Conservation (phyloP, 163 green algal genomes). For the Chlorella variabilis region DNA sequence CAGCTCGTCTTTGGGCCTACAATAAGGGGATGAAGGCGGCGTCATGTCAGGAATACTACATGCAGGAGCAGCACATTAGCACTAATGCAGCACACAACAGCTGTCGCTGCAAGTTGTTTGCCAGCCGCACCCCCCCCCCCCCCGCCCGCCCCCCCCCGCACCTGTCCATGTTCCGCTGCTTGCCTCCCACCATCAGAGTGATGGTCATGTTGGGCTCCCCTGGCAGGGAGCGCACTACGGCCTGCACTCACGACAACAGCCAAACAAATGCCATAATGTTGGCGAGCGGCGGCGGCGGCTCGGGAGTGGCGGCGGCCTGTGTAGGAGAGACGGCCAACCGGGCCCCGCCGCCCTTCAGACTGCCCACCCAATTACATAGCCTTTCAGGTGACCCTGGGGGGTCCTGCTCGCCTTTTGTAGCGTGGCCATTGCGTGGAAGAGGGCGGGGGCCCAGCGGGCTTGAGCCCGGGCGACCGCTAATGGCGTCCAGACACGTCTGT, state of each 20-base stretch:
- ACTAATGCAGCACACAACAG: no score
- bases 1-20: constrained; percentile 71
- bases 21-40: background rate
- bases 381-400: no score
- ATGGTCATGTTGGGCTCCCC: constrained; percentile 63
- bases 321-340: no score
- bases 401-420: constrained; percentile 17
- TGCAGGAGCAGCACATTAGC: no score
- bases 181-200: constrained; percentile 52
- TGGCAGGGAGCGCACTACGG: constrained; percentile 53
- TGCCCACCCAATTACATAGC: no score
- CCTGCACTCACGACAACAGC: constrained; percentile 25
- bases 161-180: constrained; percentile 62
- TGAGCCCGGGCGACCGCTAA: background rate
- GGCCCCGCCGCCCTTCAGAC: no score
- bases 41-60: background rate
- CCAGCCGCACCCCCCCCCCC: background rate
- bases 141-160: background rate
- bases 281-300: no score
- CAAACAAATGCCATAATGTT: no score
- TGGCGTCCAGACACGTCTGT: background rate
- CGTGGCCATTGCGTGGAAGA: constrained; percentile 17
- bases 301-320: no score
- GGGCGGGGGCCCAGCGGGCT: constrained; percentile 23
- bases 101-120: background rate